Evolutionary conservation across 2,329 filamentous ascomycete genomes (phyloP), one percentile per base, ranked within the genome.

Genomic region (Raffaelea ambrosiae): DNA sequence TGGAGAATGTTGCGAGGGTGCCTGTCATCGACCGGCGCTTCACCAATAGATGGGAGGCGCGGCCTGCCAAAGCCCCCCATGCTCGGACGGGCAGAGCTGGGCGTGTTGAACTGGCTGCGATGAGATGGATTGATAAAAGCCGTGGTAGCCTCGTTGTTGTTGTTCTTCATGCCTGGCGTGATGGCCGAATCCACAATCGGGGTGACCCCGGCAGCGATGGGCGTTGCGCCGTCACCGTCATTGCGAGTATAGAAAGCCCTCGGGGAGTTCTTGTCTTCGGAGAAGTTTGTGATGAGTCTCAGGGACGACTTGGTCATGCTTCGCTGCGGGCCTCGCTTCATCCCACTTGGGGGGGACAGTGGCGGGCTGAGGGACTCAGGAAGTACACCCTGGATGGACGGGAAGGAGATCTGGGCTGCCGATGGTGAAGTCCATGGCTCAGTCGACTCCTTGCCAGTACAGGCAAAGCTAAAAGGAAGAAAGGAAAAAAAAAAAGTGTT

Each of bases 201-300:
- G 0, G 91, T 97, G 1, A 86, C 77, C n/a, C 85, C 88, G 1
- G 82, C 83, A 10, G 86, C 86, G 54, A 89, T 84, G 0, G 89
- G 89, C 0, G 89, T 95, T 55, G 71, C 71, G 9, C 77, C 77
- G 33, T 73, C 52, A 7, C 31, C 76, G 44, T 82, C 79, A 5
- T 64, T 67, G 36, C 69, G 63, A 0, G 71, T 68, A 55, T 83
- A 79, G 66, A 87, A 81, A 29, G 26, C 7, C 64, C 79, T 52
- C 83, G 82, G 11, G 40, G 29, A 20, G 71, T 69, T 38, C 4
- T 67, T 68, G 41, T 72, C 71, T 43, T 82, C 79, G 8, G 81
- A 85, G 58, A 98, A 97, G 0, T 86, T 84, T 0, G 93, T 97
- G 58, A 97, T 94, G 2, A 97, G 77, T 63, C 94, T 95, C 51